Evolutionary conservation across 2,329 filamentous ascomycete species (phyloP), one percentile per base, ranked within the genome.

Genomic region (Neonectria magnoliae): DNA sequence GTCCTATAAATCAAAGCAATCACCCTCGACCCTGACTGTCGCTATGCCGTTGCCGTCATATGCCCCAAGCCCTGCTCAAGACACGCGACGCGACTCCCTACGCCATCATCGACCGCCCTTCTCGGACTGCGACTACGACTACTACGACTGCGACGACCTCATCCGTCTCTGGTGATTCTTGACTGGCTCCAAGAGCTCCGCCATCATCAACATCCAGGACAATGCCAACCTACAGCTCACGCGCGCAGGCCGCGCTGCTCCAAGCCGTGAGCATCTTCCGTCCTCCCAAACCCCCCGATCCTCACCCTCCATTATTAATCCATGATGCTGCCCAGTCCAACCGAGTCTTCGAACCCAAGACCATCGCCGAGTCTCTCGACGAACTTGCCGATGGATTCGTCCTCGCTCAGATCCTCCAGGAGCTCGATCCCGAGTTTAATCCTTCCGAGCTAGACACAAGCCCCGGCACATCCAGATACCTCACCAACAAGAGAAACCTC

Each of bases 361-460:
- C 79, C 41, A 78, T 80, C 65, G 82, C 82, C 73, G 82, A 82
- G 68, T 83, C 82, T n/a, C 78, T 86, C 55, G 80, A 84, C 56
- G 81, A 86, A 57, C 80, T 87, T 50, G 78, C 80, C 73, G 87
- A 89, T 68, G 87, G 86, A 58, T 77, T 84, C 62, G 76, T 85
- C 33, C 83, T 89, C 68, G 86, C 83, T 44, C 78, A 86, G 67
- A 82, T 89, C 51, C 83, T 89, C 64, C 82, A 86, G 74, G 84
- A 89, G 71, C 78, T 91, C 52, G 87, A 90, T 70, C 74, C 82
- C 36, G 80, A 83, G 64, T 91, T 89, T 73, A 83, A 87, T 73
- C 81, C 83, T 31, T 79, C 82, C 0, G 81, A 87, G 65, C 83
- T 90, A 60, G 83, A 87, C 61, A 79, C 81, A 51, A 82, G 77